Base-by-base conservation (phyloP, 148 eudicot species). In the Arctostaphylos glauca region DNA sequence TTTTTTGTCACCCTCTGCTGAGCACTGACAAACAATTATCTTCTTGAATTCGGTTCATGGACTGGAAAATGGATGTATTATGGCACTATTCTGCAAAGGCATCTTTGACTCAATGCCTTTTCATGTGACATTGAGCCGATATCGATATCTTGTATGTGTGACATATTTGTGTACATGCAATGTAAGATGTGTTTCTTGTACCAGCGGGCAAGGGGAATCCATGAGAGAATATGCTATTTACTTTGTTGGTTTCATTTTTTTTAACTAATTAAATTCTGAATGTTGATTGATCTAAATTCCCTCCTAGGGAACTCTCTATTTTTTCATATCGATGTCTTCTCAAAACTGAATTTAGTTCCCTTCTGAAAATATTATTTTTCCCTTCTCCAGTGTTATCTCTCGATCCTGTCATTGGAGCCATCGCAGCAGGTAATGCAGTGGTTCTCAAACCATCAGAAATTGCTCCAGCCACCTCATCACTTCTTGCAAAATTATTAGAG, bases 381-480 rank as follows among this genome's bases (percentile, higher is more conserved):
- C 5, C 9, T 50, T 67, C 19, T 38, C 31, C 90, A 96, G 97
- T 92, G 86, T 79, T 96, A 80, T 92, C 98, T 44, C 86, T 96
- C 70, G 95, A 96, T 59, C 99, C 99, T 60, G 90, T 96, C 46
- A 90, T 96, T 49, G 99, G 95, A 79, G 99, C 99, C 50, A 91
- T 96, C 60, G 90, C 97, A 85, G 98, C 99, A 19, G 99, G 99
- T 18, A 96, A 96, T 84, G 90, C 91, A 80, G 95, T 96, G 81
- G 93, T 94, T 68, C 86, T 96, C 67, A 96, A 96, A 83, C 98
- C 99, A 52, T 96, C 99, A 5, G 99, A 96, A 87, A 75, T 96
- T 46, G 86, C 99, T 81, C 94, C 97, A 41, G 94, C 98, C 58
- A 87, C 98, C 46, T 92, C 99, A 54, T 84, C 92, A 4, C 79